Conservation (phyloP, 2,329 filamentous ascomycete genomes). For the Exophiala mesophila region DNA sequence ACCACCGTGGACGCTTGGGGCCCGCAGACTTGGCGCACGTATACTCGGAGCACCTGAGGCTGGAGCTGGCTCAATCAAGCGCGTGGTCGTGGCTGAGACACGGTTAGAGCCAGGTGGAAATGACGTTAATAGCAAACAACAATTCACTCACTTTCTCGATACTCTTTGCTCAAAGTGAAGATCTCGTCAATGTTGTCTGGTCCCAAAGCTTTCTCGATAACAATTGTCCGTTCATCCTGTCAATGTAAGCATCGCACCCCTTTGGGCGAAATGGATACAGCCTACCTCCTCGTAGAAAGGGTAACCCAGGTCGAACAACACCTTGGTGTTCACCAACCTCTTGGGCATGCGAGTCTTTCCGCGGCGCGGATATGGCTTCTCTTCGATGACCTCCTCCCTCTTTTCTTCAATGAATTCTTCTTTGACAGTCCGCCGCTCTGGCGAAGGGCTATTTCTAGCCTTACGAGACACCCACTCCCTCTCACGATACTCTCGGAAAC, state of each 20-base stretch:
- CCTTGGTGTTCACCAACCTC: constrained; percentile 71
- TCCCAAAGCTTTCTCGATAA: constrained; percentile 77
- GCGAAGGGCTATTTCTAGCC: constrained; percentile 29
- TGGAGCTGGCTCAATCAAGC: constrained; percentile 30
- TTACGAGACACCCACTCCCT: constrained; percentile 50
- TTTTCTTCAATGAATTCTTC: constrained; percentile 26
- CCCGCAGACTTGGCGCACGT: constrained; percentile 40
- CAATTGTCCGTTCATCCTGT: constrained; percentile 68
- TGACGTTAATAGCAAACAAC: no score
- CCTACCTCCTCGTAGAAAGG: constrained; percentile 77
- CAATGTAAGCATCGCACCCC: constrained; percentile 25
- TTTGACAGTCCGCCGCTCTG: constrained; percentile 23
- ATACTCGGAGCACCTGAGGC: constrained; percentile 9
- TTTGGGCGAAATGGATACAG: not conserved
- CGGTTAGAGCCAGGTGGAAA: no score
- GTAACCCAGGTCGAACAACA: constrained; percentile 78
- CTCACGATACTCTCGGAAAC: constrained; percentile 63
- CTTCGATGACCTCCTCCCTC: constrained; percentile 39
- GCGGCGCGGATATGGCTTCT: constrained; percentile 64
- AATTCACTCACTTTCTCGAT: constrained; percentile 41
- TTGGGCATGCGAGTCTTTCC: constrained; percentile 86
- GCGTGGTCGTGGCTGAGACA: constrained; percentile 27
- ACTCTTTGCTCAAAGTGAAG: constrained; percentile 74
- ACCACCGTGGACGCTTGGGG: constrained; percentile 39
- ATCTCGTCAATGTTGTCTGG: constrained; percentile 90